Base-by-base conservation (phyloP, 768 basidiomycete species). In the Boletus huronensis region DNA sequence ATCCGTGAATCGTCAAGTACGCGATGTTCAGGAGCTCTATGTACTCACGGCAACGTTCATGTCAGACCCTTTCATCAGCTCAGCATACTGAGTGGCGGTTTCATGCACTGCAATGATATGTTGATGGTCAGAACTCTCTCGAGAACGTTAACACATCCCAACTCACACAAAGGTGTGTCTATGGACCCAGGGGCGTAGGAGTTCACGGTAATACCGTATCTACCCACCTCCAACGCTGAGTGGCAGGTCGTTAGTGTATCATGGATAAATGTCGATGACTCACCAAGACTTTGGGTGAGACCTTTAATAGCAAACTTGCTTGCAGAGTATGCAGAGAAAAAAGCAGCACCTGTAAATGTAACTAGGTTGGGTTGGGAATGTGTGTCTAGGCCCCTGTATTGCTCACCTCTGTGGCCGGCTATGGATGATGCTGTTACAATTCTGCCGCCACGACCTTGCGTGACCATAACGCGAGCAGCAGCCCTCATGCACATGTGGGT, bases 391-490 rank as follows among this genome's bases (percentile, higher is more conserved):
- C 17, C 6, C 13, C 17, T 17, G 40, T 17, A 17, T 41, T 10
- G 21, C 28, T 50, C 26, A 42, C 49, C 49, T 50, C 40, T 50
- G 16, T 41, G 6, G 29, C 29, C 21, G n/a, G 49, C 39, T 23
- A 50, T 50, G n/a, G 49, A 50, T 10, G 49, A 50, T 25, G 49
- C 49, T 11, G 49, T 70, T 14, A 79, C 70, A 25, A 79, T 74
- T 40, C 75, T 64, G 0, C 78, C 78, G 6, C 78, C 77, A 4
- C 58, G 59, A 26, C 75, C 75, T 63, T 78, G 77, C 25, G 65
- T 64, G 32, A 78, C 71, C 78, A 80, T 80, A 48, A 70, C 67
- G 19, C 67, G 44, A 5, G 69, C 77, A 5, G 77, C 76, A 48
- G 72, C 68, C 45, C 74, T 73, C 61, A 76, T 77, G 58, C 75